These are phyloP conservation scores for Sicyos edulis DNA, from an alignment of 306 rosid genomes.

Conservation along the genomic window DNA sequence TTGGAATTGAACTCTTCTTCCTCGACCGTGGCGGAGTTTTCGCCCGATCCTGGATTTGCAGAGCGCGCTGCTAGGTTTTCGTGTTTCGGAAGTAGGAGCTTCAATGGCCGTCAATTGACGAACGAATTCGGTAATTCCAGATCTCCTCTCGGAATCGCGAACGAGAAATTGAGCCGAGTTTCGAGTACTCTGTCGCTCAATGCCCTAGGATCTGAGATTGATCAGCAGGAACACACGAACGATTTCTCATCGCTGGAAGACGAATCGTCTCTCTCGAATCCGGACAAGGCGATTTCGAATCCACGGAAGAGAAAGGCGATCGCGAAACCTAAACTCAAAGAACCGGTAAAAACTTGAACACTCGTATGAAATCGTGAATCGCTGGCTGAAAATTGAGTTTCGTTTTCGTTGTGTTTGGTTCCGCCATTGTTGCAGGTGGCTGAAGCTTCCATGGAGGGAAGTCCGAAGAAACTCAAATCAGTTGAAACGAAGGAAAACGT, in stretches of 20 bases:
- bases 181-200: slow-evolving; percentile 72
- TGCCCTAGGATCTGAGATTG: slow-evolving; percentile 48
- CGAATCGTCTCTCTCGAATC: slow-evolving; percentile 60
- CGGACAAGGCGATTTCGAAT: slow-evolving; percentile 32
- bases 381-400: not conserved
- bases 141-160: slow-evolving; percentile 29
- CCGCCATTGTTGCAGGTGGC: slow-evolving; percentile 34
- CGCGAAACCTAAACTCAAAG: slow-evolving; percentile 57
- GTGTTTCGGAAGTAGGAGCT: slow-evolving; percentile 84
- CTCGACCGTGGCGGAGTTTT: slow-evolving; percentile 45
- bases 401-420: no score
- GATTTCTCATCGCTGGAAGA: slow-evolving; percentile 32
- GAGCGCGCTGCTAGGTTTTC: slow-evolving; percentile 94
- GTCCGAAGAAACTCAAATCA: slow-evolving; percentile 50
- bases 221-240: slow-evolving; percentile 9
- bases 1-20: slow-evolving; percentile 44
- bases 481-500: slow-evolving; percentile 34
- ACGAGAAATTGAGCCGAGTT: slow-evolving; percentile 50
- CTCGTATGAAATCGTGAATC: not conserved
- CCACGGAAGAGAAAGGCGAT: slow-evolving; percentile 69
- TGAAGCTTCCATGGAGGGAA: slow-evolving; percentile 39
- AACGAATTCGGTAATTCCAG: slow-evolving; percentile 34
- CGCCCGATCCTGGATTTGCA: slow-evolving; percentile 85
- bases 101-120: slow-evolving; percentile 54
- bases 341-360: slow-evolving; percentile 17